Evolutionary conservation across 2,329 filamentous ascomycete species (phyloP), one percentile per base, ranked within the genome.

Genomic region (Microdochium paspali): DNA sequence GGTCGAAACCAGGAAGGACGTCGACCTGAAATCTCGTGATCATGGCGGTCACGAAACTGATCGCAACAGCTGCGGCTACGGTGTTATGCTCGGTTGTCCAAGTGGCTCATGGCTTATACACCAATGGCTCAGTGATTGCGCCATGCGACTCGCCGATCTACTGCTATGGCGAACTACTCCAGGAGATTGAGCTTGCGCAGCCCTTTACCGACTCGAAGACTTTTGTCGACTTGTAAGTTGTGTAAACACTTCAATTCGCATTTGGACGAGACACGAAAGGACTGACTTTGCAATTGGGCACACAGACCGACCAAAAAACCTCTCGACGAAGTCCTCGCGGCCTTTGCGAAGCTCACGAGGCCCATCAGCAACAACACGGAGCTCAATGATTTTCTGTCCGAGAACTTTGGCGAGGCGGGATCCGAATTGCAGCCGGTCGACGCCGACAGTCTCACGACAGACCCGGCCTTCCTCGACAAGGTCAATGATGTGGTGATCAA

Each of bases 201-300:
- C 81, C 81, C 1, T 85, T 85, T 53, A 64, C 69, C 13, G 82
- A 85, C 64, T 85, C 80, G 50, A 86, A 85, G 70, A 84, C 80
- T 1, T 85, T 84, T 58, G 82, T 85, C 40, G 82, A 86, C 59
- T 79, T 84, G 77, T 80, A 66, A 66, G 69, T 46, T 45, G 32
- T 3, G 10, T n/a, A n/a, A n/a, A n/a, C n/a, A n/a, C n/a, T n/a
- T n/a, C n/a, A n/a, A n/a, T n/a, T n/a, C n/a, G n/a, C n/a, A n/a
- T n/a, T n/a, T n/a, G n/a, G n/a, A n/a, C n/a, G n/a, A n/a, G n/a
- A n/a, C n/a, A n/a, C n/a, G n/a, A n/a, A n/a, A n/a, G n/a, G n/a
- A n/a, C n/a, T n/a, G n/a, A n/a, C n/a, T n/a, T n/a, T n/a, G n/a
- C n/a, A n/a, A n/a, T n/a, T n/a, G n/a, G n/a, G n/a, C n/a, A n/a